Evolutionary conservation across 768 basidiomycete genomes (phyloP).

Genomic region (Melanogaster broomeanus): DNA sequence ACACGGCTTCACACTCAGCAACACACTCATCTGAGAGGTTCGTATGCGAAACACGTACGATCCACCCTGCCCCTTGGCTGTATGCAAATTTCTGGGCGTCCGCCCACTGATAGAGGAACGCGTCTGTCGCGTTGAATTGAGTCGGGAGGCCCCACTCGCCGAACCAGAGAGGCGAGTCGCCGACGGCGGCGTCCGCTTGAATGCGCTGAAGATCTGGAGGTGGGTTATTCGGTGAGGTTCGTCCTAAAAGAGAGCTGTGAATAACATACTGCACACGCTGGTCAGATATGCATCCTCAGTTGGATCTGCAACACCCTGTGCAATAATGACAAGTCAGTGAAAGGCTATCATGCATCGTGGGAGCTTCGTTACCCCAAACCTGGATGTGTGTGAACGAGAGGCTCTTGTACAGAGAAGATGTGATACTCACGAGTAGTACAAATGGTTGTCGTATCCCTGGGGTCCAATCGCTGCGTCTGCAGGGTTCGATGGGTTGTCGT

Average conservation of each 20-base stretch:
- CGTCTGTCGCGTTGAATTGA: slow-evolving; percentile 62
- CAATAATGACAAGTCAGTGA: slow-evolving; percentile 5
- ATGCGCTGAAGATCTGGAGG: slow-evolving; percentile 60
- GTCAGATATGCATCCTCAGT: slow-evolving; percentile 65
- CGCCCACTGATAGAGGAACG: slow-evolving; percentile 66
- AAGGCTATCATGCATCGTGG: background rate
- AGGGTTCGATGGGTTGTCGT: slow-evolving; percentile 69
- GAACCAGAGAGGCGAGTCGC: slow-evolving; percentile 53
- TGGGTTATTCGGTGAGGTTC: background rate
- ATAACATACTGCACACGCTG: slow-evolving; percentile 65
- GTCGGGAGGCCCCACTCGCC: slow-evolving; percentile 68
- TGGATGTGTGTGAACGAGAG: slow-evolving; percentile 23
- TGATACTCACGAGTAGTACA: slow-evolving; percentile 67
- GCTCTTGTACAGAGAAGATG: background rate
- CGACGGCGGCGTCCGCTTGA: slow-evolving; percentile 43
- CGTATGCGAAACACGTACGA: slow-evolving; percentile 46
- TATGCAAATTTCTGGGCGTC: slow-evolving; percentile 75
- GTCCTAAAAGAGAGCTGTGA: background rate
- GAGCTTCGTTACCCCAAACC: slow-evolving; percentile 53
- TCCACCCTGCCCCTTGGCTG: slow-evolving; percentile 62
- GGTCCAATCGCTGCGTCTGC: slow-evolving; percentile 68
- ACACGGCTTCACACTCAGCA: background rate
- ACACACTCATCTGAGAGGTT: background rate
- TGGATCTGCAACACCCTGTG: slow-evolving; percentile 68
- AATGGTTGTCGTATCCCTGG: slow-evolving; percentile 75